These are phyloP conservation scores for Teunomyces kruisii DNA, from an alignment of 805 yeast genomes.

Conservation along the genomic window DNA sequence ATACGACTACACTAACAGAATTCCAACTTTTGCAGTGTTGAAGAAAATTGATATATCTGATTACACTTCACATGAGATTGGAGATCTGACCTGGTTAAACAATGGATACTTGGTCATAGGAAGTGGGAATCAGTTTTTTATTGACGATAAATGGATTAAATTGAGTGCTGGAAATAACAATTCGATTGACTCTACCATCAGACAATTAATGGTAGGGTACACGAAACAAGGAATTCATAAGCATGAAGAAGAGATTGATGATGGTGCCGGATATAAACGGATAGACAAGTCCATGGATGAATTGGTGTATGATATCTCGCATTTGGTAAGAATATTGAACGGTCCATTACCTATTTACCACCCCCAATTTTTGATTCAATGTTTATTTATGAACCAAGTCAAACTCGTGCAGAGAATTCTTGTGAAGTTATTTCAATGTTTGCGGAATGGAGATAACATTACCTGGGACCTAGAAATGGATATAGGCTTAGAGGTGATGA, in stretches of 20 bases:
- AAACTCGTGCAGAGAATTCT: slow-evolving; percentile 58
- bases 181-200: slow-evolving; percentile 54
- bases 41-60: slow-evolving; percentile 68
- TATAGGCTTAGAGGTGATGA: slow-evolving; percentile 16
- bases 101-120: slow-evolving; percentile 81
- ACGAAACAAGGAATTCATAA: slow-evolving; percentile 6
- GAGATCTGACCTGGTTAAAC: slow-evolving; percentile 85
- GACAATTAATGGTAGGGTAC: slow-evolving; percentile 37
- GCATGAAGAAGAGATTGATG: slow-evolving; percentile 5
- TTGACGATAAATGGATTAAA: slow-evolving; percentile 63
- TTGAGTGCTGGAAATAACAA: slow-evolving; percentile 24
- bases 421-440: slow-evolving; percentile 47
- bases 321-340: slow-evolving; percentile 72
- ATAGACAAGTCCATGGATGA: slow-evolving; percentile 13
- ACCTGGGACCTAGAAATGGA: slow-evolving; percentile 36
- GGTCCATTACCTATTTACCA: slow-evolving; percentile 91
- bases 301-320: slow-evolving; percentile 50
- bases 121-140: slow-evolving; percentile 84
- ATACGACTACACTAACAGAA: slow-evolving; percentile 81
- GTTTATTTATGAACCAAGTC: slow-evolving; percentile 61
- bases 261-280: slow-evolving; percentile 25
- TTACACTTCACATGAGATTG: slow-evolving; percentile 77
- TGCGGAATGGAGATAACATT: slow-evolving; percentile 41
- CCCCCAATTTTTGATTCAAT: slow-evolving; percentile 82
- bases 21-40: slow-evolving; percentile 76